These are phyloP conservation scores for Glycine tomentella DNA, from an alignment of 306 rosid species.

Conservation along the genomic window DNA sequence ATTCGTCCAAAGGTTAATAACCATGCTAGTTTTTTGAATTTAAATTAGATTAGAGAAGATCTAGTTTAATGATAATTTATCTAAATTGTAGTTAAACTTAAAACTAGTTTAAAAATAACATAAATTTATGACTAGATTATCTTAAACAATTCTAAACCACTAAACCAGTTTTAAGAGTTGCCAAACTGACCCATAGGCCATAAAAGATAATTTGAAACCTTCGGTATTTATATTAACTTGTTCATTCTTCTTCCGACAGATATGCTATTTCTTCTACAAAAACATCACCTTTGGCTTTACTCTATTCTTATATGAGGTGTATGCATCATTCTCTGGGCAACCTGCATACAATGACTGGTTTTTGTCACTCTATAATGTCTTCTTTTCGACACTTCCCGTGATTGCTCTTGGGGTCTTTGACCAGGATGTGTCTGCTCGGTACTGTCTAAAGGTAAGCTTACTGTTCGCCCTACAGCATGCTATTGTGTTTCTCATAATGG, in stretches of 20 bases:
- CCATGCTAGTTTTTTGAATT: background rate
- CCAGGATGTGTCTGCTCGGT: constrained; percentile 93
- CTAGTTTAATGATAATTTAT: background rate
- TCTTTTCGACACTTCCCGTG: constrained; percentile 93
- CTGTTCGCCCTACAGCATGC: constrained; percentile 2
- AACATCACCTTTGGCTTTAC: constrained; percentile 89
- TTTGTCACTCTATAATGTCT: constrained; percentile 81
- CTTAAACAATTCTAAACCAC: background rate
- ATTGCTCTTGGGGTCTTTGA: constrained; percentile 91
- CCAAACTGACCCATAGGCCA: background rate
- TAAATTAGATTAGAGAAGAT: background rate
- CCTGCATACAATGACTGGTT: constrained; percentile 97
- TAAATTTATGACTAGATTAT: background rate
- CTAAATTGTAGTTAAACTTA: background rate
- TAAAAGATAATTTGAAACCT: constrained; percentile 6
- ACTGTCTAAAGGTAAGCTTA: constrained; percentile 70
- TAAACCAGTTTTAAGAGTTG: background rate
- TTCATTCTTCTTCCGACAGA: constrained; percentile 64
- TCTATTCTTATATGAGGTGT: constrained; percentile 83
- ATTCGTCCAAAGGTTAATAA: background rate
- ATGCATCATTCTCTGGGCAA: constrained; percentile 84
- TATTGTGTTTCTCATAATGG: constrained; percentile 28
- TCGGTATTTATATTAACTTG: constrained; percentile 40
- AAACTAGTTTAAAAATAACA: background rate
- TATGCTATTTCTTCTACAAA: constrained; percentile 98